Evolutionary conservation across 164 flowering plant genomes (phyloP).

Genomic region (Nelumbo lutea): DNA sequence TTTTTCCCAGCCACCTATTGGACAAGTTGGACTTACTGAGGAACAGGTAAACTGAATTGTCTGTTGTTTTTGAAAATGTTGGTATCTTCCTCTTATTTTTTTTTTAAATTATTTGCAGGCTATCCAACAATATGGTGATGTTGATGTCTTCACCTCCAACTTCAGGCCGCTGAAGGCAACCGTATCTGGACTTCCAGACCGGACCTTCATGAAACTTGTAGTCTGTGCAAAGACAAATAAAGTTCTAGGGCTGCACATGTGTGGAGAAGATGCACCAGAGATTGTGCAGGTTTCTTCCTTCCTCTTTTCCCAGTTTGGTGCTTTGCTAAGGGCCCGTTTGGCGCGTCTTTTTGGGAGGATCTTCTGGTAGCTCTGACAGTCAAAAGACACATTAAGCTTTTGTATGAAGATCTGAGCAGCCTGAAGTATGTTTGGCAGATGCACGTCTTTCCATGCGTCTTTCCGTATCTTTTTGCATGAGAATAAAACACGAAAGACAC

Average conservation of each 20-base stretch:
- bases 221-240: conserved; percentile 79
- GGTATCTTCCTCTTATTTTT: background rate
- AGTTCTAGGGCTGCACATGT: conserved; percentile 88
- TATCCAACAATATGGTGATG: conserved; percentile 61
- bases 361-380: too few relatives aligned
- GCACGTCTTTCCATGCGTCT: too few relatives aligned
- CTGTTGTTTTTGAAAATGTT: conserved; percentile 1
- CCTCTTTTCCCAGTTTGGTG: background rate
- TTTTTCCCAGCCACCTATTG: conserved; percentile 95
- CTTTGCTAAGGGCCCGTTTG: background rate
- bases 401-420: too few relatives aligned
- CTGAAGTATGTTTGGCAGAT: too few relatives aligned
- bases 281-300: conserved; percentile 64
- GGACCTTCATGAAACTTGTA: conserved; percentile 85
- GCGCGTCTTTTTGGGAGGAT: too few relatives aligned
- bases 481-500: too few relatives aligned
- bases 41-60: conserved; percentile 60
- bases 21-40: conserved; percentile 92
- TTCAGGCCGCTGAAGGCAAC: conserved; percentile 94
- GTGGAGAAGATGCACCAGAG: conserved; percentile 94
- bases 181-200: conserved; percentile 90
- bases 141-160: conserved; percentile 84
- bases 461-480: too few relatives aligned
- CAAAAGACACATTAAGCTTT: too few relatives aligned
- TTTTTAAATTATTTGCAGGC: conserved; percentile 50